Evolutionary conservation across 257 asterid genomes (phyloP).

Genomic region (Coffea canephora): DNA sequence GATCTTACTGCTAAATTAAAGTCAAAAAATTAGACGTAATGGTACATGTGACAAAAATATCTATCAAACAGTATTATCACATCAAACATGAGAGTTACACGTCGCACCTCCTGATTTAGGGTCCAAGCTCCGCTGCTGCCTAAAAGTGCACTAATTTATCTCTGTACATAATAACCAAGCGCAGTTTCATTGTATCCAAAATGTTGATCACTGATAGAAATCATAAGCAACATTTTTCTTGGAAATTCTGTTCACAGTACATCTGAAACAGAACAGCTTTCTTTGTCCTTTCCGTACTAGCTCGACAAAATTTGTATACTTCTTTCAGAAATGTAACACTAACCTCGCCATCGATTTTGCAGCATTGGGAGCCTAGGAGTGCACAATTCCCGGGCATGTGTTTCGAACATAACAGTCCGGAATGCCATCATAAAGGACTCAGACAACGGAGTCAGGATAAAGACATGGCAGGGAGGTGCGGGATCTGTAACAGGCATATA

Average conservation of each 20-base stretch:
- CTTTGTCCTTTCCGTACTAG: neutral
- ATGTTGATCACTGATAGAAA: neutral
- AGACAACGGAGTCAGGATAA: conserved; percentile 80
- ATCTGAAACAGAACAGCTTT: neutral
- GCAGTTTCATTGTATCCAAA: no score
- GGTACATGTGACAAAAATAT: no score
- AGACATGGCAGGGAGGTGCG: conserved; percentile 98
- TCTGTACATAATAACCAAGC: neutral
- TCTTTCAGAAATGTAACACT: neutral
- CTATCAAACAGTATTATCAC: no score
- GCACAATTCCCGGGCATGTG: conserved; percentile 80
- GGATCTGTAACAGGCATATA: conserved; percentile 73
- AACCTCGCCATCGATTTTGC: conserved; percentile 12
- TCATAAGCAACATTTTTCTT: neutral
- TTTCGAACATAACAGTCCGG: conserved; percentile 74
- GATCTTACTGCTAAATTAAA: no score
- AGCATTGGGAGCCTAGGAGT: conserved; percentile 95
- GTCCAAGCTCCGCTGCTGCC: no score
- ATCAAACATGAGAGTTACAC: no score
- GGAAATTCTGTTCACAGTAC: neutral
- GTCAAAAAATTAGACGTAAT: no score
- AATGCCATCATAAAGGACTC: conserved; percentile 66
- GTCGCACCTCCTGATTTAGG: no score
- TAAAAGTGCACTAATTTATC: no score
- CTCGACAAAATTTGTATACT: neutral